Conservation (phyloP, 331 rosid species). For the Malus hybrid region DNA sequence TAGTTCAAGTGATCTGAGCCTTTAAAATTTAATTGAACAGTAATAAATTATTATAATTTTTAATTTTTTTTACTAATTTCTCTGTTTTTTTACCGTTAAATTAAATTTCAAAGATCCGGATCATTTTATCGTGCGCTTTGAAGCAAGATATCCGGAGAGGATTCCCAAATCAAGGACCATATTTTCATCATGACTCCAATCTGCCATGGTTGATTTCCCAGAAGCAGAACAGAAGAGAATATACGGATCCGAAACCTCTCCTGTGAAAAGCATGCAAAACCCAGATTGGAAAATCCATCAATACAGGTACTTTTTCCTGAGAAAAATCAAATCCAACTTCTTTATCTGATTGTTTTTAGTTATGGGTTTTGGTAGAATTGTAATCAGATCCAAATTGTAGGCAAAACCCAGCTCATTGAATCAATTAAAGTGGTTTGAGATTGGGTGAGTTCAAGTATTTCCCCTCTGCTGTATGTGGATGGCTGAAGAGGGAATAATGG, state of each 20-base stretch:
- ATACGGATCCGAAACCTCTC: background rate
- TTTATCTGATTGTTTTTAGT: background rate
- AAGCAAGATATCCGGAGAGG: too few relatives aligned
- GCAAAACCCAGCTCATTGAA: conserved; percentile 1
- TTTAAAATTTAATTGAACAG: too few relatives aligned
- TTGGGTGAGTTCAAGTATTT: background rate
- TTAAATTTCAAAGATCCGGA: too few relatives aligned
- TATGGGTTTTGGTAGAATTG: background rate
- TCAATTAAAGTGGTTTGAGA: background rate
- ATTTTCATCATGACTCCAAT: background rate
- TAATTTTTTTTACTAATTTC: too few relatives aligned
- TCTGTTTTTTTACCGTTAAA: too few relatives aligned
- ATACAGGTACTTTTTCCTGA: conserved; percentile 16
- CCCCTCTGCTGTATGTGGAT: conserved; percentile 12
- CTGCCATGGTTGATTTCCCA: background rate
- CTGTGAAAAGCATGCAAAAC: background rate
- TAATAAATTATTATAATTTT: too few relatives aligned
- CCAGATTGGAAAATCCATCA: background rate
- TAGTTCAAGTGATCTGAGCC: too few relatives aligned
- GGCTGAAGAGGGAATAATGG: conserved; percentile 46
- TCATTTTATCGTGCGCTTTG: too few relatives aligned
- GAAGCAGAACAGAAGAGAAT: background rate
- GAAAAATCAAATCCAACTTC: background rate
- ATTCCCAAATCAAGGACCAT: background rate
- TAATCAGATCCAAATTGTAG: conserved; percentile 1